Conservation (phyloP, 1,139 yeast genomes). For the Sugiyamaella pinicola region DNA sequence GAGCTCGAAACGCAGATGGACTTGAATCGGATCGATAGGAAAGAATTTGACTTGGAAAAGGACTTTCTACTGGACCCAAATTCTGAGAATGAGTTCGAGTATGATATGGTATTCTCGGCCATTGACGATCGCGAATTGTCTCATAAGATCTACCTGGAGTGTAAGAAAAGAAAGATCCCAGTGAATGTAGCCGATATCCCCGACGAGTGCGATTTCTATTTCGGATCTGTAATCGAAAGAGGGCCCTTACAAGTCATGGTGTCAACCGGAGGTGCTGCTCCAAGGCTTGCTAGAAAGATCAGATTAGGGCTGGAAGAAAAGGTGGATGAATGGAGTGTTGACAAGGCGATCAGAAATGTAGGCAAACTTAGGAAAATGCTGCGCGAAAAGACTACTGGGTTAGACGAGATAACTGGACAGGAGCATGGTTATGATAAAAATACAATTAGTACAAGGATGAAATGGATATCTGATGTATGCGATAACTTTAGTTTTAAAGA, state of each 20-base stretch:
- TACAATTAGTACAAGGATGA: conserved; percentile 66
- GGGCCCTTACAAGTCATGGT: conserved; percentile 84
- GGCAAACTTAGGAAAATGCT: conserved; percentile 59
- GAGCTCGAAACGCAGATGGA: conserved; percentile 14
- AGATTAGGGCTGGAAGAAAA: conserved; percentile 58
- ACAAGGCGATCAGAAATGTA: conserved; percentile 62
- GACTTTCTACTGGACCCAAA: conserved; percentile 29
- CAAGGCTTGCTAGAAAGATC: conserved; percentile 68
- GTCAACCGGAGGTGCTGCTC: conserved; percentile 81
- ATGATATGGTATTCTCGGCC: conserved; percentile 72
- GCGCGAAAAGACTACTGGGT: conserved; percentile 43
- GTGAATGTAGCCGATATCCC: conserved; percentile 89
- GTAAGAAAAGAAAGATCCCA: conserved; percentile 56
- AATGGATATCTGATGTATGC: conserved; percentile 68
- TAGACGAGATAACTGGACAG: conserved; percentile 31
- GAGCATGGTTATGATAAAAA: conserved; percentile 51
- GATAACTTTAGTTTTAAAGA: conserved; percentile 60
- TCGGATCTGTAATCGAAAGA: conserved; percentile 75
- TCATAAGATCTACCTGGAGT: conserved; percentile 58
- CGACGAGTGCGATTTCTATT: conserved; percentile 78
- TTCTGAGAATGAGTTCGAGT: conserved; percentile 35
- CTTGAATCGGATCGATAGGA: conserved; percentile 12
- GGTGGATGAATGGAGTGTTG: conserved; percentile 37
- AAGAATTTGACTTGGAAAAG: conserved; percentile 18
- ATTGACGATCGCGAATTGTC: conserved; percentile 70